Base-by-base conservation (phyloP, 768 basidiomycete genomes). In the Pleurotus eryngii region DNA sequence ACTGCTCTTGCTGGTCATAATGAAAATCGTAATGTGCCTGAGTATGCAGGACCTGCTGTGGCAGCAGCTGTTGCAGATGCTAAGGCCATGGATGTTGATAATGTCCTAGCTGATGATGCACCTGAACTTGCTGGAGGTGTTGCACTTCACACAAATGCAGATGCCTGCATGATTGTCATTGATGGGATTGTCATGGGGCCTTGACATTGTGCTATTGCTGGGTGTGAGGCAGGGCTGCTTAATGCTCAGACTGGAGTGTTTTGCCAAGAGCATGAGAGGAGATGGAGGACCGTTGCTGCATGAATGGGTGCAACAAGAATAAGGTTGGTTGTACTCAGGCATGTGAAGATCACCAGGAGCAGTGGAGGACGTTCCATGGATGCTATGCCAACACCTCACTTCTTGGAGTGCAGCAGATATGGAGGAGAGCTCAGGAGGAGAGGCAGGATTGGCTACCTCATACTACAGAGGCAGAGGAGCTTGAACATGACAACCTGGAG, bases 181-280 rank as follows among this genome's bases (percentile, higher is more conserved):
- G 60, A 60, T 60, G 60, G 57, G 4, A 58, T 60, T 60, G 60
- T 60, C 30, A 55, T 60, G 57, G 50, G 57, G 27, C 60, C 50
- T 15, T 12, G 27, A 24, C 59, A 60, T 26, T 60, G 59, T 60
- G 59, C 57, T 11, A 27, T 53, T 39, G 57, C 51, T 11, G 45
- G 40, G 3, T 58, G 59, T 51, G 42, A 48, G 15, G 11, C 14
- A 11, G 42, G 39, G 17, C 49, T 58, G 20, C 20, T 39, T 30
- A 54, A 42, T 58, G 30, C 57, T 54, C 50, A 45, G n/a, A 27
- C 38, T 35, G 57, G 51, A 4, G 51, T 53, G n/a, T 46, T 45
- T 27, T 54, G 45, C 35, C 18, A 20, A 24, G 27, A 22, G 8
- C 49, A 59, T 56, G 55, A 57, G 37, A 27, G 27, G 26, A 14